A percentile compares a stretch with the other conserved stretches of the same genome.
Evolutionary conservation across 202 grass and related monocot genomes (phyloP).

Genomic region (Sporobolus alterniflorus): DNA sequence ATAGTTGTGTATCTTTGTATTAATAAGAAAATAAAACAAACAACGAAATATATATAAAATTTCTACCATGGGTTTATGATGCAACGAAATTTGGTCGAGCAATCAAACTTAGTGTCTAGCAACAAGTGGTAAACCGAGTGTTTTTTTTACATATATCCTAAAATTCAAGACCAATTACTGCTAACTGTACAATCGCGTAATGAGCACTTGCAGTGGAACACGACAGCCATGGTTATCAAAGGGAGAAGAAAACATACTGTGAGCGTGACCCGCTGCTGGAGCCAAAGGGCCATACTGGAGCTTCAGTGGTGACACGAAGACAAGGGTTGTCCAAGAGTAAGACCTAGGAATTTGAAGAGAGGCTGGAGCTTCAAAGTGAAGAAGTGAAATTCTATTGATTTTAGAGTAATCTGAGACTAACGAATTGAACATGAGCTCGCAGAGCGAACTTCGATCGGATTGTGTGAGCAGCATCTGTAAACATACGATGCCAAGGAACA

Average conservation of each 20-base stretch:
- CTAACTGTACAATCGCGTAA: background rate
- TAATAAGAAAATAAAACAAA: background rate
- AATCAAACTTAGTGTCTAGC: background rate
- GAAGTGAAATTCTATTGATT: too few species aligned
- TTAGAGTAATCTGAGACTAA: too few species aligned
- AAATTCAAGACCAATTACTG: background rate
- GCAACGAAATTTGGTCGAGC: background rate
- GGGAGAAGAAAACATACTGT: constrained; percentile 33
- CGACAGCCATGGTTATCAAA: background rate
- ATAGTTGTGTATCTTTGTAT: background rate
- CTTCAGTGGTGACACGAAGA: constrained; percentile 37
- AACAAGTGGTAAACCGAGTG: background rate
- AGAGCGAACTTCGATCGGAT: too few species aligned
- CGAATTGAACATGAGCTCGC: too few species aligned
- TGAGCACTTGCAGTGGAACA: background rate
- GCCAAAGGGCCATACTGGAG: constrained; percentile 52
- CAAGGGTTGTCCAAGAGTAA: background rate
- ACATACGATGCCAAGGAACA: too few species aligned
- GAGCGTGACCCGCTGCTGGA: constrained; percentile 19
- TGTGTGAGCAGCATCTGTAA: too few species aligned
- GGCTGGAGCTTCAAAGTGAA: background rate
- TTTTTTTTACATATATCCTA: background rate
- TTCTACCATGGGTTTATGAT: background rate
- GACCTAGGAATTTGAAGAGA: background rate
- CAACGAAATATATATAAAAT: background rate